Conservation (phyloP, 805 yeast genomes). For the Ogataea dorogensis region DNA sequence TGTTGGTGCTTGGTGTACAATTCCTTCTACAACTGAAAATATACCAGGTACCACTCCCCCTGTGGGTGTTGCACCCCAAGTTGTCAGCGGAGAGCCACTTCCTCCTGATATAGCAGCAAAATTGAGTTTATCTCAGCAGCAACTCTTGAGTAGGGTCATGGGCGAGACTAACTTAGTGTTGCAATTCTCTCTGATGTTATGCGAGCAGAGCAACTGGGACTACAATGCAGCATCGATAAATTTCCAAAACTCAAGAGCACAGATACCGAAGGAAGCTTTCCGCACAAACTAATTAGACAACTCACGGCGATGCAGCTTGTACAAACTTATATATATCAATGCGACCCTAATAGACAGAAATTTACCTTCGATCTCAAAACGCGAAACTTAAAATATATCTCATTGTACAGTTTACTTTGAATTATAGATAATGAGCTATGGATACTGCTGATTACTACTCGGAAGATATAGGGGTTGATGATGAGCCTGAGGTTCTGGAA, state of each 20-base stretch:
- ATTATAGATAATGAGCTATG: slow-evolving; percentile 4
- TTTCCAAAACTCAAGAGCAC: slow-evolving; percentile 60
- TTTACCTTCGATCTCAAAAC: no score
- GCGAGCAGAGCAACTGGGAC: slow-evolving; percentile 87
- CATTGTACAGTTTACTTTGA: neutral
- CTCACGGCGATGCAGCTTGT: no score
- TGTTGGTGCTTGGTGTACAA: slow-evolving; percentile 51
- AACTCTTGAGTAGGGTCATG: slow-evolving; percentile 61
- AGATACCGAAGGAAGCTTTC: slow-evolving; percentile 58
- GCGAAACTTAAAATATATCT: neutral
- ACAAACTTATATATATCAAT: no score
- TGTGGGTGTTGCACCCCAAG: neutral
- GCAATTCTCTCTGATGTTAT: slow-evolving; percentile 78
- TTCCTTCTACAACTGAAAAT: neutral
- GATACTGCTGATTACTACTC: slow-evolving; percentile 25
- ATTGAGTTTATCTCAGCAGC: slow-evolving; percentile 56
- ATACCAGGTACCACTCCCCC: neutral
- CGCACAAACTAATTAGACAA: slow-evolving; percentile 9
- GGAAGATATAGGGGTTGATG: slow-evolving; percentile 23
- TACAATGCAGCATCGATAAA: slow-evolving; percentile 64
- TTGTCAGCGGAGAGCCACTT: slow-evolving; percentile 20
- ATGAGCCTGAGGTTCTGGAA: slow-evolving; percentile 27
- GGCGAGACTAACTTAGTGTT: slow-evolving; percentile 71
- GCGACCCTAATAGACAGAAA: no score
- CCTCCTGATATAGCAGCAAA: slow-evolving; percentile 56